phyloP scores from a whole-genome alignment of 2,329 filamentous ascomycete genomes.

The Xenosphaeropsis pyriputrescens region DNA sequence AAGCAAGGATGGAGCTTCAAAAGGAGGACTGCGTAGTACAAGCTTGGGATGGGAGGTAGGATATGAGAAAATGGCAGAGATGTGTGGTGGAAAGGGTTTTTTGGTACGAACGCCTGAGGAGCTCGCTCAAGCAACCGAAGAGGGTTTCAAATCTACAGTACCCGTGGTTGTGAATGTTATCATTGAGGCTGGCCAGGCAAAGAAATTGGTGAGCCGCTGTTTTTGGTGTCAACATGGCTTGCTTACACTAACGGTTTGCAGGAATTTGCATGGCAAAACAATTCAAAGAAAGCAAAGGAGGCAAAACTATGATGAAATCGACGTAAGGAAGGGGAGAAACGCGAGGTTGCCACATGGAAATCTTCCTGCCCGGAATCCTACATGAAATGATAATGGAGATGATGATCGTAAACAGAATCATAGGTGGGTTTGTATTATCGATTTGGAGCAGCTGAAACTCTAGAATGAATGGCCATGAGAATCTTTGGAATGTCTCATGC shows the following conservation, averaged over 20 bases:
- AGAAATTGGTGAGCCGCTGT: conserved; percentile 17
- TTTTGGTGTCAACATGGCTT: neutral
- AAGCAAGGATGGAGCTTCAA: conserved; percentile 14
- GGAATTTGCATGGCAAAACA: conserved; percentile 18
- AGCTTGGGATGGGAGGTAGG: conserved; percentile 36
- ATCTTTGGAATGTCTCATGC: too few relatives aligned
- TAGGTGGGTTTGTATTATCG: too few relatives aligned
- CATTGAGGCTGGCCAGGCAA: conserved; percentile 32
- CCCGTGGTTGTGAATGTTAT: conserved; percentile 39
- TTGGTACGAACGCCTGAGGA: conserved; percentile 35
- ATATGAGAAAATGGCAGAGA: conserved; percentile 38
- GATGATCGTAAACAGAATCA: too few relatives aligned
- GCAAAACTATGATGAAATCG: neutral
- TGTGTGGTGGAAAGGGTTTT: conserved; percentile 36
- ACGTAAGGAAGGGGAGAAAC: neutral
- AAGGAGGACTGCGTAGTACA: conserved; percentile 27
- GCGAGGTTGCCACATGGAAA: too few relatives aligned
- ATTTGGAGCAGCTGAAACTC: too few relatives aligned
- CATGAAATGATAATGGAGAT: too few relatives aligned
- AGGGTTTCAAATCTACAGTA: conserved; percentile 29
- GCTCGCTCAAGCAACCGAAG: conserved; percentile 30
- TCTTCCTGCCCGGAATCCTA: too few relatives aligned
- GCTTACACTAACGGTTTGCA: conserved; percentile 1
- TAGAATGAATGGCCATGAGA: too few relatives aligned
- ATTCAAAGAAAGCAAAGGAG: conserved; percentile 13